A percentile compares a stretch with the other conserved stretches of the same genome.
Conservation (phyloP, 2,329 filamentous ascomycete genomes). For the Myriosclerotinia curreyana region DNA sequence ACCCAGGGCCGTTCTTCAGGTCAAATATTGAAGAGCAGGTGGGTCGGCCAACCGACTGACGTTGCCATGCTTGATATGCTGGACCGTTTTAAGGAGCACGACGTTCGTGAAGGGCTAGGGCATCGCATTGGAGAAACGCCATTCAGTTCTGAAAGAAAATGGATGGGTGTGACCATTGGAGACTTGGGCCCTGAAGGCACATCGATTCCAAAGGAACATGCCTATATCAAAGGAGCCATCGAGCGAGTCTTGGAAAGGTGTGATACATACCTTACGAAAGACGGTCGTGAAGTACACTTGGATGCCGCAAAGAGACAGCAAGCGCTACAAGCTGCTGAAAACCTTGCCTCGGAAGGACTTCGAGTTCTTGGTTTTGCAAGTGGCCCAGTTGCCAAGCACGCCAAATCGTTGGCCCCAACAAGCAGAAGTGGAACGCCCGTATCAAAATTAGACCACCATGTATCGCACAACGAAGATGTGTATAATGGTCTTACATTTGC, state of each 20-base stretch:
- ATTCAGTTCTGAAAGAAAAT: slow-evolving; percentile 96
- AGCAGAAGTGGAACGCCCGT: slow-evolving; percentile 53
- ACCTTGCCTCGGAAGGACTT: slow-evolving; percentile 85
- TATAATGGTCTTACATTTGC: slow-evolving; percentile 86
- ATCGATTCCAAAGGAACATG: slow-evolving; percentile 60
- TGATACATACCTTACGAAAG: slow-evolving; percentile 83
- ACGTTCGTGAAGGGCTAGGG: slow-evolving; percentile 84
- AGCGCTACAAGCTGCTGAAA: slow-evolving; percentile 74
- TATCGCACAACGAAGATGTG: slow-evolving; percentile 61
- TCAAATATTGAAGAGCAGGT: slow-evolving; percentile 70
- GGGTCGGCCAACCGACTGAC: slow-evolving; percentile 96
- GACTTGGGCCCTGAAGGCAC: slow-evolving; percentile 38
- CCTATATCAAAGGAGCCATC: slow-evolving; percentile 93
- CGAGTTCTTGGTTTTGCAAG: slow-evolving; percentile 92
- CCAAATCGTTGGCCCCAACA: slow-evolving; percentile 41
- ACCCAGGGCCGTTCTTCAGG: slow-evolving; percentile 62
- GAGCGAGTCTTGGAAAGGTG: slow-evolving; percentile 84
- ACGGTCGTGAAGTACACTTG: slow-evolving; percentile 81
- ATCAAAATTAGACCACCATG: slow-evolving; percentile 34
- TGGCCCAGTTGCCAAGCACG: slow-evolving; percentile 59
- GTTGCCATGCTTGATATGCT: slow-evolving; percentile 94
- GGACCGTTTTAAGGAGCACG: slow-evolving; percentile 86
- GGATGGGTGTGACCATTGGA: slow-evolving; percentile 94
- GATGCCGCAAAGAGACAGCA: slow-evolving; percentile 73
- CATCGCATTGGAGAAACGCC: slow-evolving; percentile 79